Conservation (phyloP, 2,329 filamentous ascomycete genomes). For the Aspergillus niger region DNA sequence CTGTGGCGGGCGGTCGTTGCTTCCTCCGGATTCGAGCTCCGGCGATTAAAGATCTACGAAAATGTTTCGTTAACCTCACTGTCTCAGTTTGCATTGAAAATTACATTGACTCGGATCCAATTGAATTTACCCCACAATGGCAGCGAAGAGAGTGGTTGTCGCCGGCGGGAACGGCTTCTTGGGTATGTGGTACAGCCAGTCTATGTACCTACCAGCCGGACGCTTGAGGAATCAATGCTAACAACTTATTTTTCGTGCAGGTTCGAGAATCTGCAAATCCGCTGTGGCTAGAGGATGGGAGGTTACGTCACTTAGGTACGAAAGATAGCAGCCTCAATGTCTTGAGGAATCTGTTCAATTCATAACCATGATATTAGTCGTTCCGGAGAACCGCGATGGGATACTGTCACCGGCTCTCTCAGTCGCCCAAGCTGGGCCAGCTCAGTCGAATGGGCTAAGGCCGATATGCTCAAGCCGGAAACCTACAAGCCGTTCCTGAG, state of each 20-base stretch:
- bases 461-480: constrained; percentile 79
- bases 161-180: constrained; percentile 94
- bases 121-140: constrained; percentile 42
- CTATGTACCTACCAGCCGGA: not conserved
- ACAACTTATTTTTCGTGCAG: constrained; percentile 38
- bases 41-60: not conserved
- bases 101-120: not conserved
- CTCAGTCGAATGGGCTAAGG: constrained; percentile 82
- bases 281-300: constrained; percentile 85
- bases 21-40: not conserved
- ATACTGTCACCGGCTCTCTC: constrained; percentile 70
- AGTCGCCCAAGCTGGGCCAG: constrained; percentile 77
- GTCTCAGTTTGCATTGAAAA: no score
- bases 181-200: constrained; percentile 50
- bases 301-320: constrained; percentile 86
- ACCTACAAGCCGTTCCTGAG: constrained; percentile 77
- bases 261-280: constrained; percentile 83
- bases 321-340: not conserved
- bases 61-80: not conserved
- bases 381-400: constrained; percentile 87
- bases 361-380: constrained; percentile 59
- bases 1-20: not conserved
- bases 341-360: not conserved
- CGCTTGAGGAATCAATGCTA: constrained; percentile 2
- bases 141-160: constrained; percentile 79